Percentiles rank a stretch among this genome's conserved stretches.
Evolutionary conservation across 2,329 filamentous ascomycete species (phyloP).

Genomic region (Diaporthe batatas): DNA sequence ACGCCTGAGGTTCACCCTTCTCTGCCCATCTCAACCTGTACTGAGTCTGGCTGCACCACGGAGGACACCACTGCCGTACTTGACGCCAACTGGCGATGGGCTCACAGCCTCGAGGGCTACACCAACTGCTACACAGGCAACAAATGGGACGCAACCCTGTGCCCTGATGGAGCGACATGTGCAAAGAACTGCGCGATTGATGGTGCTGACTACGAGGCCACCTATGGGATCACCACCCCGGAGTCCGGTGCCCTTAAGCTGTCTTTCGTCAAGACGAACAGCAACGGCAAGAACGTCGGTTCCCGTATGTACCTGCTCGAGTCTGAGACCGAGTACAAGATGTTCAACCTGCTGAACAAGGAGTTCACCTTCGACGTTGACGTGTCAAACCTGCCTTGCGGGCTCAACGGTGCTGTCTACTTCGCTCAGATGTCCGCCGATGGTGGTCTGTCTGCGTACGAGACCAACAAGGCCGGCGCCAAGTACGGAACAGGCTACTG

Average conservation of each 20-base stretch:
- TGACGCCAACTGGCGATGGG: constrained; percentile 70
- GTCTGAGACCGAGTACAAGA: constrained; percentile 52
- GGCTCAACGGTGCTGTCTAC: constrained; percentile 75
- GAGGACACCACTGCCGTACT: constrained; percentile 54
- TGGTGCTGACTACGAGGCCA: constrained; percentile 64
- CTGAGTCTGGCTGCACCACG: constrained; percentile 58
- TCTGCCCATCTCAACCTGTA: constrained; percentile 62
- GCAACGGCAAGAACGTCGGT: constrained; percentile 53
- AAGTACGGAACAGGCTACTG: constrained; percentile 64
- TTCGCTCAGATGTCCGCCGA: constrained; percentile 46
- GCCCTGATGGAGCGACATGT: constrained; percentile 62
- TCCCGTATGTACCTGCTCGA: constrained; percentile 52
- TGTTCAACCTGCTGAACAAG: constrained; percentile 70
- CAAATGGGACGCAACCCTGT: constrained; percentile 60
- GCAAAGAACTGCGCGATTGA: constrained; percentile 69
- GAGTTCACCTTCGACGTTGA: constrained; percentile 78
- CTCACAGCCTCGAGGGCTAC: constrained; percentile 61
- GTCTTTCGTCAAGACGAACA: constrained; percentile 58
- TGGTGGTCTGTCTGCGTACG: constrained; percentile 57
- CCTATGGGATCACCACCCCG: constrained; percentile 65
- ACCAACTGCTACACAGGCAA: constrained; percentile 66
- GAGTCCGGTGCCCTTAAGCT: constrained; percentile 62
- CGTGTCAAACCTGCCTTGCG: constrained; percentile 72
- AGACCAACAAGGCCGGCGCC: constrained; percentile 54
- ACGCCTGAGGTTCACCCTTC: constrained; percentile 59